Evolutionary conservation across 192 early-diverging fungal species (phyloP), one percentile per base, ranked within the genome.

Genomic region (Coemansia sp.): DNA sequence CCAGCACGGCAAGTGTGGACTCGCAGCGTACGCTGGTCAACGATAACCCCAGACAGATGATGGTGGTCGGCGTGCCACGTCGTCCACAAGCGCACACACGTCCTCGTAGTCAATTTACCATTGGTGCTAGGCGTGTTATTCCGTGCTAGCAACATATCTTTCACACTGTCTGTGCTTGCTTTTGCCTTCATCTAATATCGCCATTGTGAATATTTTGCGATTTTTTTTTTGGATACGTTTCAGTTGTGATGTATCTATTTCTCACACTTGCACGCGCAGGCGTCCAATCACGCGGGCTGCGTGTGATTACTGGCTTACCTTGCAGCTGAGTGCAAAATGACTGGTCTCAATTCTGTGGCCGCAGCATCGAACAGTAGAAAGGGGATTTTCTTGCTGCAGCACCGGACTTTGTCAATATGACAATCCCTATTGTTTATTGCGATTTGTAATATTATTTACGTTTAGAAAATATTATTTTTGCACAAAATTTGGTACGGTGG

Each of bases 31-130:
- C 71, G 28, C 71, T 80, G 7, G 77, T 80, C 18, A 62, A 61
- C 23, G 9, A 44, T 1, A 50, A 56, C 34, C 23, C 18, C 24
- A 25, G 22, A 26, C 21, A 22, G 9, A 54, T 14, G 19, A 26
- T 48, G 7, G 16, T 51, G 56, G 50, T 55, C n/a, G 49, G 47
- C 44, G 31, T 31, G 26, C 60, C 30, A 10, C 56, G 60, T n/a
- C 56, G 24, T 21, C 0, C 41, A 3, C 22, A 26, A 6, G 38
- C 51, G 19, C 48, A 57, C 21, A 34, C 54, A 26, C 62, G 67
- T n/a, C 67, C 60, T 2, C 72, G 62, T 59, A 81, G 72, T 59
- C 78, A 81, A 65, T 81, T 81, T 31, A 81, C 72, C 1, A 26
- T 81, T 24, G 78, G 78, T 8, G 28, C 64, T 30, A 50, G 58